These are phyloP conservation scores for Penicillium rolfsii DNA, from an alignment of 2,329 filamentous ascomycete genomes.

Conservation along the genomic window DNA sequence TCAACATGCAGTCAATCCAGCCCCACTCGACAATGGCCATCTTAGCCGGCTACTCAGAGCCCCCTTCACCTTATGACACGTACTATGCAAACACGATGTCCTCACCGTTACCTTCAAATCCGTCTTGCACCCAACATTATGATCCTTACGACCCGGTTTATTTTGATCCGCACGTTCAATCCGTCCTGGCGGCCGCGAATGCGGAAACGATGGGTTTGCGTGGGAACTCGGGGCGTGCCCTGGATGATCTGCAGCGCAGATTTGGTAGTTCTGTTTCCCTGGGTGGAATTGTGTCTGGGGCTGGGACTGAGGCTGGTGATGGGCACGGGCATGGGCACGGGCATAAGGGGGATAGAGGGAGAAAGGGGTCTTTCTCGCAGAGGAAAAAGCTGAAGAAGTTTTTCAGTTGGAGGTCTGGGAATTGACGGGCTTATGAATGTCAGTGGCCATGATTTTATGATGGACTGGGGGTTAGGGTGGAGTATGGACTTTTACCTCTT, in stretches of 20 bases:
- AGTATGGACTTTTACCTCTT: not conserved
- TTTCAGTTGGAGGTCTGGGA: slow-evolving; percentile 30
- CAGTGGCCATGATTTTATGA: slow-evolving; percentile 6
- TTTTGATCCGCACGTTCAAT: slow-evolving; percentile 31
- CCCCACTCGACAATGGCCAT: not conserved
- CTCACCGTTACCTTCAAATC: not conserved
- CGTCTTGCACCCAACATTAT: slow-evolving; percentile 12
- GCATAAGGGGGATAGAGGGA: slow-evolving; percentile 9
- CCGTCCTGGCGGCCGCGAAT: slow-evolving; percentile 31
- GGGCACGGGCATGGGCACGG: not conserved
- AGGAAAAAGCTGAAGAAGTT: slow-evolving; percentile 26
- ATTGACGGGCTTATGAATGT: slow-evolving; percentile 6
- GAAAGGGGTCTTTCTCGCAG: slow-evolving; percentile 21
- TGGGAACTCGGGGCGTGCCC: slow-evolving; percentile 22
- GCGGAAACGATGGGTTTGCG: slow-evolving; percentile 31
- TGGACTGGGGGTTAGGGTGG: not conserved
- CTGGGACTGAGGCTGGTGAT: slow-evolving; percentile 8
- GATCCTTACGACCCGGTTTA: slow-evolving; percentile 28
- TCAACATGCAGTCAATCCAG: slow-evolving; percentile 11
- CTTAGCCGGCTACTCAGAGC: slow-evolving; percentile 5
- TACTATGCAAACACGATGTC: slow-evolving; percentile 25
- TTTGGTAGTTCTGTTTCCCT: slow-evolving; percentile 21
- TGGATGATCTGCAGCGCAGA: slow-evolving; percentile 30
- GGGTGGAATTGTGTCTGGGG: slow-evolving; percentile 5
- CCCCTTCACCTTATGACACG: slow-evolving; percentile 17